Evolutionary conservation across 257 asterid species (phyloP), one percentile per base, ranked within the genome.

Genomic region (Eustoma russellianum): DNA sequence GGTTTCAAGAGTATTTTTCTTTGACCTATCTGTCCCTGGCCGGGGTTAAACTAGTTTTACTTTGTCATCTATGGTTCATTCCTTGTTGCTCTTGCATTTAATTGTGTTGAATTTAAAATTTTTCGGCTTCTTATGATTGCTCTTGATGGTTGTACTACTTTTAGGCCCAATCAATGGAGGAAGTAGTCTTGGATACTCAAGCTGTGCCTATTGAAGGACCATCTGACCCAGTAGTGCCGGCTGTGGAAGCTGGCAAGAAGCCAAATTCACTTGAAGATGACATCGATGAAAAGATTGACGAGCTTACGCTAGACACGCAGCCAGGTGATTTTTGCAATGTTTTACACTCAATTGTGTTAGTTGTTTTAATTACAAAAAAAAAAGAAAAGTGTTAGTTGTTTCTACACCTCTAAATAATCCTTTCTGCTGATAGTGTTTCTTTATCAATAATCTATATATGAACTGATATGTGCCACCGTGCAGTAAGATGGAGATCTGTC

Each of bases 251-350:
- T 77, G 55, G 73, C 33, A 63, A 67, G 60, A 48, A 62, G 24
- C 41, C 68, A 71, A 54, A 73, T 57, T 44, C 64, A 49, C 56
- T 41, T 43, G 72, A 59, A 55, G 68, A 68, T 30, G 94, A 71
- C 49, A 46, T 76, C 30, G 86, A 67, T 74, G 90, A 73, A 60
- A 75, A 78, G 70, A 65, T 82, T 17, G 77, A 57, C 41, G 82
- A 55, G 61, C 67, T 88, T 58, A 66, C 60, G 24, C 57, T 78
- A 68, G 85, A 75, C 54, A 91, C 67, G 64, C 78, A 78, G 47
- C 77, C 70, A 75, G 95, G 93, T 83, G 55, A 53, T 46, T 35
- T 14, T 9, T 35, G 7, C n/a, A 1, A 24, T 12, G 5, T 14
- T 41, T n/a, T n/a, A n/a, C n/a, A n/a, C n/a, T n/a, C n/a, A n/a